phyloP scores from a whole-genome alignment of 148 eudicot genomes.

The Nyssa sinensis region DNA sequence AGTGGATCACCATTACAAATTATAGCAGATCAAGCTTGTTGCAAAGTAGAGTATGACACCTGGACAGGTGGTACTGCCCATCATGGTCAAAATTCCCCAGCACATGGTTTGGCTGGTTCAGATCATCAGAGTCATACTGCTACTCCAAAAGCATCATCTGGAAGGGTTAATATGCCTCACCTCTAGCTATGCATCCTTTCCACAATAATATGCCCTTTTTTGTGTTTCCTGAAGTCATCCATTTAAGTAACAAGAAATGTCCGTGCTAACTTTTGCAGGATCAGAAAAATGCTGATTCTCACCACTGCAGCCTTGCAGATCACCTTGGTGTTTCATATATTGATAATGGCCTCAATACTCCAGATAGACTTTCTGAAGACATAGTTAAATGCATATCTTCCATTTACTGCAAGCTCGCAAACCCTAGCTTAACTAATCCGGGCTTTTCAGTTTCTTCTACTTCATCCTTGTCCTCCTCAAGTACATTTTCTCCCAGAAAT shows the following conservation, averaged over 20 bases:
- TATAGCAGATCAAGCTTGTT: constrained; percentile 12
- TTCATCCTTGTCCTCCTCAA: constrained; percentile 46
- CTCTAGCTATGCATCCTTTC: not conserved
- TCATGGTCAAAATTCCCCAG: constrained; percentile 13
- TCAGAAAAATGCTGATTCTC: constrained; percentile 17
- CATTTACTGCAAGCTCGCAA: constrained; percentile 47
- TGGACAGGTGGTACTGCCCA: not conserved
- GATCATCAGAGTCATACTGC: constrained; percentile 17
- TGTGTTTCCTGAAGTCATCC: not conserved
- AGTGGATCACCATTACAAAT: constrained; percentile 4
- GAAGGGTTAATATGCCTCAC: constrained; percentile 17
- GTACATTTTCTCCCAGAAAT: constrained; percentile 43
- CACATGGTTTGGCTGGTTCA: constrained; percentile 12
- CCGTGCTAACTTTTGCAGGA: constrained; percentile 28
- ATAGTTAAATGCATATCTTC: constrained; percentile 49
- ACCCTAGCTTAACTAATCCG: constrained; percentile 21
- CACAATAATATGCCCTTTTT: not conserved
- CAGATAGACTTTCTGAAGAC: constrained; percentile 50
- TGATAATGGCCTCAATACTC: constrained; percentile 27
- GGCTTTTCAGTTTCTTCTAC: constrained; percentile 35
- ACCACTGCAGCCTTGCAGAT: constrained; percentile 48
- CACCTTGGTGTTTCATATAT: constrained; percentile 36
- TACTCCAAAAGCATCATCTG: constrained; percentile 14
- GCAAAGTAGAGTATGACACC: not conserved
- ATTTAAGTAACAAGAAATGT: not conserved